These are phyloP conservation scores for Posidonia oceanica DNA, from an alignment of 116 monocot species.

Conservation along the genomic window DNA sequence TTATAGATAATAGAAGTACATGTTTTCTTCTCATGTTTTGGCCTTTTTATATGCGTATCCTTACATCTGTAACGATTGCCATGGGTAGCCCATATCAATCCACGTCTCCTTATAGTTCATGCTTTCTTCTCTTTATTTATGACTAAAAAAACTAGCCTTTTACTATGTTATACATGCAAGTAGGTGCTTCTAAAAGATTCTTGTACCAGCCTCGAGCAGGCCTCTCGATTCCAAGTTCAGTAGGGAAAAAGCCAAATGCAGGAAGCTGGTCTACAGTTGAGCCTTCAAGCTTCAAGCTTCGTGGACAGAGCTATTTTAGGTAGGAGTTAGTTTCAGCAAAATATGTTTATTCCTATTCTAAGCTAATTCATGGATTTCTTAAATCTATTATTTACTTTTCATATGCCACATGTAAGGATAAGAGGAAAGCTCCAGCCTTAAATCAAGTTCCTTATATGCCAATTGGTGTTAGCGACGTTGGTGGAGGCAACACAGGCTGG, in stretches of 20 bases:
- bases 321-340: slow-evolving; percentile 3
- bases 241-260: slow-evolving; percentile 52
- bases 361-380: too few relatives aligned
- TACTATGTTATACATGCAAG: background rate
- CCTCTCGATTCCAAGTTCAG: slow-evolving; percentile 60
- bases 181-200: slow-evolving; percentile 50
- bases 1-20: too few relatives aligned
- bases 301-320: slow-evolving; percentile 86
- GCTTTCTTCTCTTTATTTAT: too few relatives aligned
- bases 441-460: slow-evolving; percentile 67
- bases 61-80: too few relatives aligned
- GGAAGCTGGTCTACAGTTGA: slow-evolving; percentile 79
- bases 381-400: background rate
- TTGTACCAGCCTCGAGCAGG: slow-evolving; percentile 65
- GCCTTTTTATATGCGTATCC: too few relatives aligned
- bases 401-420: slow-evolving; percentile 33
- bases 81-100: too few relatives aligned
- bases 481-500: too few relatives aligned
- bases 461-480: slow-evolving; percentile 68
- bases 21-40: too few relatives aligned
- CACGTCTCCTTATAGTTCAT: too few relatives aligned
- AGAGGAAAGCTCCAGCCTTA: slow-evolving; percentile 70
- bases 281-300: slow-evolving; percentile 73
- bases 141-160: too few relatives aligned
- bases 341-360: background rate